Evolutionary conservation across 345 rosid species (phyloP), one percentile per base, ranked within the genome.

Genomic region (Rhodamnia argentea): DNA sequence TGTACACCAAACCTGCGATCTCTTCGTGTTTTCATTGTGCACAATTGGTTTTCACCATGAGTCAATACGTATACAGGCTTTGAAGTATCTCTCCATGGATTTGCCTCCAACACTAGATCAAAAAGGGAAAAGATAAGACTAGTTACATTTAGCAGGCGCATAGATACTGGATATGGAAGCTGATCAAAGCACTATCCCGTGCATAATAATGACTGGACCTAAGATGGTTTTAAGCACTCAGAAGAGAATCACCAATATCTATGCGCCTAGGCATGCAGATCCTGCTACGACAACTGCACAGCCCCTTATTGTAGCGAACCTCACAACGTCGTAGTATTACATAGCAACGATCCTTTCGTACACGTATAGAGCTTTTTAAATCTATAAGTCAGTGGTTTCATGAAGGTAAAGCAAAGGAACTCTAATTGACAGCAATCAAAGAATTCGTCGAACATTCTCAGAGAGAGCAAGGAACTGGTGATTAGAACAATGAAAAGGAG

Each of bases 21-120:
- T 90, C 94, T 95, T 90, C 99, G 92, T 56, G 99, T 96, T 89
- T 94, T 96, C 99, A 96, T 97, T 12, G 98, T 96, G 91, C 99
- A 95, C 76, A 97, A 70, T 82, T 95, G 98, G 87, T 96, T 96
- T 89, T 96, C 92, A 74, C 91, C 91, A 5, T 93, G 96, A 83
- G 98, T 97, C 82, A 97, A 90, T 83, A 97, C 96, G 85, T 96
- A 95, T 3, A 97, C 96, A 3, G 98, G 95, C 91, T 97, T 96
- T 6, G 98, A 90, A 88, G 90, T 88, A 86, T 92, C 99, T 91
- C 98, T 93, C 99, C 99, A 96, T 27, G 99, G 99, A 89, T 97
- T 97, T 83, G 95, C 92, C 84, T 97, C 99, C 94, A 97, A 86
- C 27, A 97, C 99, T 97, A 90, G 84, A 83, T 85, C 60, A 23